Conservation (phyloP, 2,329 filamentous ascomycete species). For the Coleophoma eucalyptorum region DNA sequence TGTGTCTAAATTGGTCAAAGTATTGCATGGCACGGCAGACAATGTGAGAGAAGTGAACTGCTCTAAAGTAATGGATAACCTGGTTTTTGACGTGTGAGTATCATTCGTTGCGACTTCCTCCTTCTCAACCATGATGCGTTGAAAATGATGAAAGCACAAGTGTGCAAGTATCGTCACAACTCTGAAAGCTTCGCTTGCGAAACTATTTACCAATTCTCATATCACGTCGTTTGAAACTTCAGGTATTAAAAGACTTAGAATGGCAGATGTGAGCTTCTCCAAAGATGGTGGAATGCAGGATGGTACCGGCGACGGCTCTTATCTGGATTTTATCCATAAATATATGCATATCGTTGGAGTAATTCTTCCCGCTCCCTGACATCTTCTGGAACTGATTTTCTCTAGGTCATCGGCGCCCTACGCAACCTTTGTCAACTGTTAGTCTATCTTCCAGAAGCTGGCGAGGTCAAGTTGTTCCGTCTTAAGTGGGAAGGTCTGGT, state of each 20-base stretch:
- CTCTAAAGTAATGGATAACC: constrained; percentile 4
- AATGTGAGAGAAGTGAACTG: constrained; percentile 5
- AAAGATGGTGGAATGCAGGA: constrained; percentile 11
- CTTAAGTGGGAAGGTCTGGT: constrained; percentile 8
- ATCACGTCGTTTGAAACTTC: neutral
- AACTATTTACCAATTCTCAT: too few species aligned
- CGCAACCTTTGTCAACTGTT: constrained; percentile 8
- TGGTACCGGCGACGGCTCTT: constrained; percentile 8
- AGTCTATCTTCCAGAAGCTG: constrained; percentile 4
- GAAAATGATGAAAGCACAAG: too few species aligned
- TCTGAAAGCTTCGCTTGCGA: too few species aligned
- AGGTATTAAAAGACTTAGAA: constrained; percentile 1
- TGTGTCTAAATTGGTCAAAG: constrained; percentile 6
- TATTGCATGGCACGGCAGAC: neutral
- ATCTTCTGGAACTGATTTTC: neutral
- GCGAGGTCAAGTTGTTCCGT: constrained; percentile 7
- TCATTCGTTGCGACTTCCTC: too few species aligned
- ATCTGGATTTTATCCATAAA: constrained; percentile 12
- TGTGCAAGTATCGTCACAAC: too few species aligned
- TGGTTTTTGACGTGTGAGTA: constrained; percentile 13
- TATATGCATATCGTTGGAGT: constrained; percentile 4
- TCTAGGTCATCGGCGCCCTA: constrained; percentile 6
- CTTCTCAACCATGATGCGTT: too few species aligned
- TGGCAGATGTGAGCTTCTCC: constrained; percentile 12
- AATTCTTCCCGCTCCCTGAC: neutral